Conservation (phyloP, 345 rosid species). For the Ailanthus altissimus region DNA sequence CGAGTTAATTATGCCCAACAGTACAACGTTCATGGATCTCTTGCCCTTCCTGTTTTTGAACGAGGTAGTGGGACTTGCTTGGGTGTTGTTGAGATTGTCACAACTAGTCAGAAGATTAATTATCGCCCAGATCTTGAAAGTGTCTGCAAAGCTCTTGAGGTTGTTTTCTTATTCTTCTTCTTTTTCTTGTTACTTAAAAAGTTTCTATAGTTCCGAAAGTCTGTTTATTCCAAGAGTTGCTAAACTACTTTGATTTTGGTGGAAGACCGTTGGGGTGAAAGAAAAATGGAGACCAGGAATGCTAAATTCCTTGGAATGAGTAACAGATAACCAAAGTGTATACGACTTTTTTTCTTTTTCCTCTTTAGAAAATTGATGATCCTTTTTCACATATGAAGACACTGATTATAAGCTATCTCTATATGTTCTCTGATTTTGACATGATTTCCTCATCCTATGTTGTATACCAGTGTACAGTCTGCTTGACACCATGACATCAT, state of each 20-base stretch:
- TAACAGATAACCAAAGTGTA: not conserved
- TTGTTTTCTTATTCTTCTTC: conserved; percentile 38
- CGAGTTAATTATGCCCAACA: conserved; percentile 61
- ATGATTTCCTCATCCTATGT: conserved; percentile 7
- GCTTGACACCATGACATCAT: not conserved
- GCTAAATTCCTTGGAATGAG: not conserved
- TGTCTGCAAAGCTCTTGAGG: conserved; percentile 96
- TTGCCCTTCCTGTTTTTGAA: conserved; percentile 88
- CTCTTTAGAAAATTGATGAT: not conserved
- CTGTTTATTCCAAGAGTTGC: conserved; percentile 21
- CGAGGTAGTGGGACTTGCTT: conserved; percentile 69
- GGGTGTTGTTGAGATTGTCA: conserved; percentile 88
- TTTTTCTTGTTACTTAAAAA: not conserved
- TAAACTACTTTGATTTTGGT: conserved; percentile 7
- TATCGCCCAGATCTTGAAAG: conserved; percentile 71
- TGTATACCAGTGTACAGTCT: not conserved
- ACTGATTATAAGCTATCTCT: not conserved
- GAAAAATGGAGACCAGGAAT: not conserved
- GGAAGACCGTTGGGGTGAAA: not conserved
- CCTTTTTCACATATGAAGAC: conserved; percentile 17
- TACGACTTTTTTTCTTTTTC: not conserved
- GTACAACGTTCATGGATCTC: conserved; percentile 72
- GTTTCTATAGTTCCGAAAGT: conserved; percentile 17
- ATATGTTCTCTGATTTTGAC: conserved; percentile 8
- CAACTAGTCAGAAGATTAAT: conserved; percentile 65